Base-by-base conservation (phyloP, 305 asterid genomes). In the Rubia balearica region DNA sequence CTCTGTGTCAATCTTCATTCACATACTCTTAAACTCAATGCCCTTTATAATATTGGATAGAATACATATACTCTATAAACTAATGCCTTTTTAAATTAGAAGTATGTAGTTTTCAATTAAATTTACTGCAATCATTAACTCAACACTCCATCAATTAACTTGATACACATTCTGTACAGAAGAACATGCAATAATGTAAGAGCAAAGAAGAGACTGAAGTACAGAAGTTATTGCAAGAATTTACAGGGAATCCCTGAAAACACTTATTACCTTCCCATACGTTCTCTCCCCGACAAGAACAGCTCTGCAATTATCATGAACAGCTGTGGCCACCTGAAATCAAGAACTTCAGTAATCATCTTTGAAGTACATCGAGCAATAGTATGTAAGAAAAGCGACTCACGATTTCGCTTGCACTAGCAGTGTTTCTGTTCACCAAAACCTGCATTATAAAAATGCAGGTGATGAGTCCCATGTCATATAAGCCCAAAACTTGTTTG, bases 351-450 rank as follows among this genome's bases (percentile, higher is more conserved):
- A 30, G 36, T 77, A 21, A 68, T 61, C 72, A 70, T 38, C 21
- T 78, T 55, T 8, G 61, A 68, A 49, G 55, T 65, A 46, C 73
- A 71, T 46, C 53, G 62, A 71, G 60, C 30, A 70, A 71, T 68
- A 65, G 51, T 43, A 57, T 51, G 43, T 79, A 65, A 60, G 73
- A 61, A 77, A 71, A 81, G 76, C 60, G 75, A 76, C 99, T 94
- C 83, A 94, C 99, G 75, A 94, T 94, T 91, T 94, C 99, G 80
- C 99, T 94, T 49, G 99, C 97, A 80, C 99, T 94, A 16, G 99
- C 99, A 62, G 99, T 91, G 81, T 86, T 94, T 78, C 78, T 88
- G 77, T 94, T 94, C 86, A 94, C 99, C 90, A 94, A 81, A 75
- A 94, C 93, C 99, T 94, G 95, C 88, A 89, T 69, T 67, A 51